Base-by-base conservation (phyloP, 805 yeast species). In the Sugiyamaella qingdaonensis region DNA sequence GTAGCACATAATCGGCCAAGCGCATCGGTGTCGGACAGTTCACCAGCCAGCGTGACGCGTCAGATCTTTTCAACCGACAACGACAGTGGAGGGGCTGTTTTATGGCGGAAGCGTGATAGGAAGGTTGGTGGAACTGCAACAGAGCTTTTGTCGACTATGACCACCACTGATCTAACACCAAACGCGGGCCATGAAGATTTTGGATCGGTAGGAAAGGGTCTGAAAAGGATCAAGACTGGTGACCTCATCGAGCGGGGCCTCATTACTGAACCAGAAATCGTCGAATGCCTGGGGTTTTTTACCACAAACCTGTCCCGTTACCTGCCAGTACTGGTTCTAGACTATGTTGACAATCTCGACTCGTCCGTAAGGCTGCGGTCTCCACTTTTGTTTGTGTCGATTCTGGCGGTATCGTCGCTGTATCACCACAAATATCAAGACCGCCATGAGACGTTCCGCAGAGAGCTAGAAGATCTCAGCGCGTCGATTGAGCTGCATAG, bases 281-380 rank as follows among this genome's bases (percentile, higher is more conserved):
- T 42, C 11, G 58, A 57, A 24, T 55, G 57, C 53, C 21, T 59
- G 10, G 50, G 37, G 7, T 59, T 29, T 37, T 59, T 59, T 41
- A 52, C 44, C 43, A 50, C 46, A 24, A 57, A 54, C 18, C 48
- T 57, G 10, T 48, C 61, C 4, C 37, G 55, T 10, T 59, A 59
- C 35, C 55, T 59, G 29, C 62, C 62, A 2, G 58, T 59, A 10
- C 46, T 59, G 10, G 53, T 59, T 13, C 48, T 59, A 35, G 58
- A 59, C 39, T 54, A 58, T 42, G 35, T 59, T 18, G 54, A 50
- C 11, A 51, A 58, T 2, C 51, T 57, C 11, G 54, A 54, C 39
- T n/a, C 43, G 3, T 27, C 53, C 4, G 27, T 58, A 10, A 43
- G 51, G 27, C 41, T 39, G 9, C 46, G 55, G 36, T 58, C 58